phyloP scores from a whole-genome alignment of 202 grass and related monocot genomes.

The Carex sylvatica region DNA sequence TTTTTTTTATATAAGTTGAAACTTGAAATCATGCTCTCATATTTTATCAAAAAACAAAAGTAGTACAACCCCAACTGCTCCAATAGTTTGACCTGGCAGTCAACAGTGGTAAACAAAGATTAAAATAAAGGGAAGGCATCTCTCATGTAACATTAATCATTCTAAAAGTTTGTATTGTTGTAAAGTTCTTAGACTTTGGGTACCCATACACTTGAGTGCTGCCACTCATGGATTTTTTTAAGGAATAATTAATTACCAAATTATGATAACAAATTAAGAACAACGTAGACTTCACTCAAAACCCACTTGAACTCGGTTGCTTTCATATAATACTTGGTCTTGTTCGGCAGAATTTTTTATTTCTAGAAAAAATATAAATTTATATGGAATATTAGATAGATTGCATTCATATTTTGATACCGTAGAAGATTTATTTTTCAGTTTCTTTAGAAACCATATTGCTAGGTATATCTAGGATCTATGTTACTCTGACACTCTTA shows the following conservation, averaged over 20 bases:
- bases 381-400: too few species aligned
- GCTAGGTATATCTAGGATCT: too few species aligned
- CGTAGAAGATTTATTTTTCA: too few species aligned
- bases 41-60: not conserved
- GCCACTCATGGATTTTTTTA: conserved; percentile 7
- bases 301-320: conserved; percentile 2
- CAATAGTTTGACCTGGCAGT: conserved; percentile 16
- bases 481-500: too few species aligned
- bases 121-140: not conserved
- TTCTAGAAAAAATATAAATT: too few species aligned
- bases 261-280: not conserved
- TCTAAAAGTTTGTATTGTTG: not conserved
- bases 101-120: conserved; percentile 16
- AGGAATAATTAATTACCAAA: not conserved
- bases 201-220: conserved; percentile 32
- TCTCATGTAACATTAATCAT: conserved; percentile 13
- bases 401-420: too few species aligned
- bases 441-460: too few species aligned
- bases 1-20: not conserved
- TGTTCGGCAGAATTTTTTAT: not conserved
- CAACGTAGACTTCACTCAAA: conserved; percentile 24
- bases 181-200: conserved; percentile 32
- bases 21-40: not conserved
- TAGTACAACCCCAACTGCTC: conserved; percentile 18
- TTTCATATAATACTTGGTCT: not conserved